Conservation (phyloP, 345 rosid genomes). For the Moringa oleifera region DNA sequence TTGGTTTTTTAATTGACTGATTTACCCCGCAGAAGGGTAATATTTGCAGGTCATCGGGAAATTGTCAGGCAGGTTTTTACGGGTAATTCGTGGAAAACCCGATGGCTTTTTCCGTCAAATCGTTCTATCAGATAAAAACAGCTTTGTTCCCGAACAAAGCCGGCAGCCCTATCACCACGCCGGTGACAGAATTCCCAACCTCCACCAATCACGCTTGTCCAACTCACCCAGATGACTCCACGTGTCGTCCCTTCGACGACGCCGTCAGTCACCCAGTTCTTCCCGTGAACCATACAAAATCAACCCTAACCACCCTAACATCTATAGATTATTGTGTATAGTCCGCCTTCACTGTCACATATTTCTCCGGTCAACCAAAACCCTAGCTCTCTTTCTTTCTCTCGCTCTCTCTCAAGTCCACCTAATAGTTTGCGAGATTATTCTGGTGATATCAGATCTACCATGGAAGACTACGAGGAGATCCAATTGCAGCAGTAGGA, state of each 20-base stretch:
- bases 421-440: constrained; percentile 12
- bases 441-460: constrained; percentile 17
- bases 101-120: constrained; percentile 45
- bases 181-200: constrained; percentile 40
- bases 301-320: constrained; percentile 12
- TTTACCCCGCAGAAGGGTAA: no score
- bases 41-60: no score
- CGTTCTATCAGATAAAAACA: constrained; percentile 15
- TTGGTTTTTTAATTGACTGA: no score
- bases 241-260: constrained; percentile 55
- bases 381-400: constrained; percentile 12
- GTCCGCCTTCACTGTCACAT: not conserved
- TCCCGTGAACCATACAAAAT: constrained; percentile 31
- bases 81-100: constrained; percentile 22
- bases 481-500: constrained; percentile 38
- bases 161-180: constrained; percentile 49
- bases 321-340: no score
- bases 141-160: constrained; percentile 25
- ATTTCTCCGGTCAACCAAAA: constrained; percentile 3
- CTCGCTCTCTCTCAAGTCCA: not conserved
- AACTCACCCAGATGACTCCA: constrained; percentile 25
- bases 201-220: constrained; percentile 31
- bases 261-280: constrained; percentile 34
- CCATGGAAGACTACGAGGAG: constrained; percentile 67
- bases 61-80: constrained; percentile 11